Percentiles rank a stretch among this genome's conserved stretches.
Conservation (phyloP, 2,329 filamentous ascomycete genomes). For the Colletotrichum agaves region DNA sequence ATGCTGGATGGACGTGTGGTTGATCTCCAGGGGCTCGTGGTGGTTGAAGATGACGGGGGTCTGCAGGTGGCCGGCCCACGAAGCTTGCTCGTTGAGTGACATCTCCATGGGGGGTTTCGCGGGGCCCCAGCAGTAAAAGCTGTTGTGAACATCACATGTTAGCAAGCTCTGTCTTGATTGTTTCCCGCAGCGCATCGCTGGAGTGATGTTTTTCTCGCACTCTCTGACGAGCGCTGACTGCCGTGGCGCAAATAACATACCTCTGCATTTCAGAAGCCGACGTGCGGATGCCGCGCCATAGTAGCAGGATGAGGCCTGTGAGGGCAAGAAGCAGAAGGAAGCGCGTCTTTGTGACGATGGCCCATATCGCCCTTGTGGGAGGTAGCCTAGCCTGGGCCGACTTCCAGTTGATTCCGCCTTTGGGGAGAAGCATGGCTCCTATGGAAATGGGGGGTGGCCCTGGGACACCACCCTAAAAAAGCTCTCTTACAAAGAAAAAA, state of each 20-base stretch:
- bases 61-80: constrained; percentile 88
- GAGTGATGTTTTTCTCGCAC: neutral
- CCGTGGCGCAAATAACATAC: constrained; percentile 60
- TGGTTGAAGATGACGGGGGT: constrained; percentile 98
- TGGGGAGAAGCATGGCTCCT: constrained; percentile 82
- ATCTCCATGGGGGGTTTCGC: constrained; percentile 96
- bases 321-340: constrained; percentile 80
- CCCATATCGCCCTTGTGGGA: constrained; percentile 76
- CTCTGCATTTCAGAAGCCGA: constrained; percentile 91
- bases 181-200: constrained; percentile 5
- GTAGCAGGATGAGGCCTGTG: constrained; percentile 76
- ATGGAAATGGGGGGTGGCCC: constrained; percentile 46
- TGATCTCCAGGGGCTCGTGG: constrained; percentile 87
- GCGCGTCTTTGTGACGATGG: constrained; percentile 79
- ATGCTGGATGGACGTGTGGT: constrained; percentile 80
- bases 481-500: constrained; percentile 28
- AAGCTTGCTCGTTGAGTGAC: constrained; percentile 87
- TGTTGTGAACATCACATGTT: constrained; percentile 50
- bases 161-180: constrained; percentile 1
- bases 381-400: constrained; percentile 83
- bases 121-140: constrained; percentile 97
- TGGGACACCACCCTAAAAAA: constrained; percentile 51
- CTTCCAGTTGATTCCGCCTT: constrained; percentile 93
- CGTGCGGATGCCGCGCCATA: constrained; percentile 88
- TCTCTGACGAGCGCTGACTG: neutral